These are phyloP conservation scores for Fistulifera solaris DNA, from an alignment of 108 stramenopile species.

Conservation along the genomic window DNA sequence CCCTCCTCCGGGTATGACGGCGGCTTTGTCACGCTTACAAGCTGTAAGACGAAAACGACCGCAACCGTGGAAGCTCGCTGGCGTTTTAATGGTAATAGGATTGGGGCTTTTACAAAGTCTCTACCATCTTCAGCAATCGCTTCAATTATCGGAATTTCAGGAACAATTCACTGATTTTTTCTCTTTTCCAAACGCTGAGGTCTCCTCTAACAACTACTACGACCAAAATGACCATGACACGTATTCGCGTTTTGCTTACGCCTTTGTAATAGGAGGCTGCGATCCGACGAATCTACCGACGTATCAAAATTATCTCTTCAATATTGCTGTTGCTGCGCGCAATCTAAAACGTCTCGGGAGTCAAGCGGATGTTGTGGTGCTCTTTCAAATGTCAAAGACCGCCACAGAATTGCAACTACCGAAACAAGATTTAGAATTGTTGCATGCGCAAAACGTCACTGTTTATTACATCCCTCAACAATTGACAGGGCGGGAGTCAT, in stretches of 20 bases:
- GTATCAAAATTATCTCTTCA: slow-evolving; percentile 31
- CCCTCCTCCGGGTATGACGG: too few relatives aligned
- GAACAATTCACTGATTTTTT: too few relatives aligned
- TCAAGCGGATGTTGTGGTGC: slow-evolving; percentile 25
- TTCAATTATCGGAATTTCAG: too few relatives aligned
- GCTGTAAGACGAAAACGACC: not conserved
- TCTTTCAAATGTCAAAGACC: slow-evolving; percentile 28
- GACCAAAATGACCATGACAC: too few relatives aligned
- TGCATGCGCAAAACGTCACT: slow-evolving; percentile 17
- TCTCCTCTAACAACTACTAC: too few relatives aligned
- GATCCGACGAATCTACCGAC: slow-evolving; percentile 1
- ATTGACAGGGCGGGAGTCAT: not conserved
- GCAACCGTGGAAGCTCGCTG: not conserved
- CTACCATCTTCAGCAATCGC: too few relatives aligned
- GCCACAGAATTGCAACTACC: slow-evolving; percentile 19
- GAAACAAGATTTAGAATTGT: slow-evolving; percentile 14
- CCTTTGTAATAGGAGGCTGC: slow-evolving; percentile 33
- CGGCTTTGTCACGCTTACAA: too few relatives aligned
- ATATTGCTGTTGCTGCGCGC: slow-evolving; percentile 29
- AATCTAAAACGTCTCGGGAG: slow-evolving; percentile 23
- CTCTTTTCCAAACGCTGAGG: too few relatives aligned
- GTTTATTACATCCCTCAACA: slow-evolving; percentile 20
- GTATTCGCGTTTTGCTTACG: slow-evolving; percentile 19
- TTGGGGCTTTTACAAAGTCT: too few relatives aligned
- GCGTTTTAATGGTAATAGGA: not conserved